A percentile compares a stretch with the other conserved stretches of the same genome.
Evolutionary conservation across 805 yeast genomes (phyloP).

Genomic region (Sugiyamaella americana): DNA sequence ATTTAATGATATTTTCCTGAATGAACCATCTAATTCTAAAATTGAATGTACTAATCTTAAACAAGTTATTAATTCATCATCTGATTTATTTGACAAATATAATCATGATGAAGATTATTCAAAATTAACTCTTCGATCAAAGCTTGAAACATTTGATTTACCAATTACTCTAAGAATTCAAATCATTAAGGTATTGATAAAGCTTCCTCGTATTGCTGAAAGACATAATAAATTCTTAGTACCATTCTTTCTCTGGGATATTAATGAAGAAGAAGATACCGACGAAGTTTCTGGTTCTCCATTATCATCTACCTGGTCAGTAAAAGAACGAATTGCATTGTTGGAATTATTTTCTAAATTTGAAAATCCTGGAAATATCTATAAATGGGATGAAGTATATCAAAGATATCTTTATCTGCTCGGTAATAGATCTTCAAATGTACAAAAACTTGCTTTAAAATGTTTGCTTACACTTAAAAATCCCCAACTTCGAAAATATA

Average conservation of each 20-base stretch:
- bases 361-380: slow-evolving; percentile 52
- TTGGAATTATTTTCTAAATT: slow-evolving; percentile 60
- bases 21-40: slow-evolving; percentile 6
- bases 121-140: not conserved
- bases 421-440: slow-evolving; percentile 51
- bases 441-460: slow-evolving; percentile 68
- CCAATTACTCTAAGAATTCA: slow-evolving; percentile 41
- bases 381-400: slow-evolving; percentile 48
- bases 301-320: slow-evolving; percentile 17
- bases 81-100: slow-evolving; percentile 3
- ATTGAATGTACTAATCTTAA: slow-evolving; percentile 15
- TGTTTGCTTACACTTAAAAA: slow-evolving; percentile 62
- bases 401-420: slow-evolving; percentile 49
- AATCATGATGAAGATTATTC: not conserved
- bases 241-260: slow-evolving; percentile 47
- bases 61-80: slow-evolving; percentile 3
- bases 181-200: slow-evolving; percentile 49
- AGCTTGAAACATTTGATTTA: not conserved
- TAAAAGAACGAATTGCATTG: slow-evolving; percentile 35
- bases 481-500: slow-evolving; percentile 55
- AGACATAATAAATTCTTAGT: slow-evolving; percentile 48
- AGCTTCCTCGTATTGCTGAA: slow-evolving; percentile 68
- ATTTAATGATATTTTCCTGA: slow-evolving; percentile 14
- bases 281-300: slow-evolving; percentile 16
- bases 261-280: slow-evolving; percentile 28